A percentile compares a stretch with the other conserved stretches of the same genome.
These are phyloP conservation scores for Gossypium turneri DNA, from an alignment of 345 rosid species.

Conservation along the genomic window DNA sequence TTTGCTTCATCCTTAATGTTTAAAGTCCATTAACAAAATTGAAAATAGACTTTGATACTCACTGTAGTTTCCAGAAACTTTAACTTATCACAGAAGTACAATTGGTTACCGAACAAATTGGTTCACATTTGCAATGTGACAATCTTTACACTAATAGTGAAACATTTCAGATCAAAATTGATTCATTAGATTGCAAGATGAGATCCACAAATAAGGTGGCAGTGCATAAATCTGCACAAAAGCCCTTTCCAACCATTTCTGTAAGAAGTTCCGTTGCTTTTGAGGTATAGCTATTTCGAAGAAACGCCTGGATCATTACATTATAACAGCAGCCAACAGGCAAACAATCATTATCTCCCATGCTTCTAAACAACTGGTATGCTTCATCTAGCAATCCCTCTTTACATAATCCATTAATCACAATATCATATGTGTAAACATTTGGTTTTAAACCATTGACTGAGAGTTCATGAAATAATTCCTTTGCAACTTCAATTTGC, in stretches of 20 bases:
- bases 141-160: not conserved
- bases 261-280: not conserved
- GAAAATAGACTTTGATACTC: not conserved
- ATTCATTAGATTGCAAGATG: not conserved
- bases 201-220: not conserved
- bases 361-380: not conserved
- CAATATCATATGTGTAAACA: not conserved
- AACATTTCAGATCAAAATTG: not conserved
- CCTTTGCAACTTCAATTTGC: not conserved
- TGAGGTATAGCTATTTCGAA: not conserved
- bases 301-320: not conserved
- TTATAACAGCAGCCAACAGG: not conserved
- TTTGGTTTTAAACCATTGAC: not conserved
- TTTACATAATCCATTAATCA: not conserved
- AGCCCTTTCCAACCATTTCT: not conserved
- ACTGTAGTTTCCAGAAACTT: not conserved
- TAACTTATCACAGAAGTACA: not conserved
- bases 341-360: not conserved
- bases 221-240: not conserved
- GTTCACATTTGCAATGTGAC: not conserved
- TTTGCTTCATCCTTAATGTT: too few relatives aligned
- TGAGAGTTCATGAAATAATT: not conserved
- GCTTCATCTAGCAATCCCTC: not conserved
- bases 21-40: not conserved
- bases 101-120: not conserved